Evolutionary conservation across 257 asterid genomes (phyloP).

Genomic region (Craterostigma plantagineum): DNA sequence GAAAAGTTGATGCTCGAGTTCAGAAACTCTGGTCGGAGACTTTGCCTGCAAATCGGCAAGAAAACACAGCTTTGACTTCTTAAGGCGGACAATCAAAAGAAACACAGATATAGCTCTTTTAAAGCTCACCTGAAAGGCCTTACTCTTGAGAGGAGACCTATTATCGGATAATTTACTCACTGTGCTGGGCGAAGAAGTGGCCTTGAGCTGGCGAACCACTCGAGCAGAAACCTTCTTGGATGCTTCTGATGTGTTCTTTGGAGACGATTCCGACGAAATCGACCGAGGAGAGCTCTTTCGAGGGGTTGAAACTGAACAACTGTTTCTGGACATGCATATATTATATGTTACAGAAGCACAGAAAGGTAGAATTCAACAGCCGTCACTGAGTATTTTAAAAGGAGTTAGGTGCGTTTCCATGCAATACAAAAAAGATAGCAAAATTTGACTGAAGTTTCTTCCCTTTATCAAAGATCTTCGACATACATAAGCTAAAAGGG

Average conservation of each 20-base stretch:
- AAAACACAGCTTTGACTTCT: not conserved
- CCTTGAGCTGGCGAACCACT: no score
- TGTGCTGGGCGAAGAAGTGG: slow-evolving; percentile 29
- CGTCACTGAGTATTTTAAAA: not conserved
- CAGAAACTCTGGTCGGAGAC: slow-evolving; percentile 34
- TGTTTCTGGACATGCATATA: not conserved
- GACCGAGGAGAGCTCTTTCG: not conserved
- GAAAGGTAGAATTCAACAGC: not conserved
- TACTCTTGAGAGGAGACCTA: slow-evolving; percentile 27
- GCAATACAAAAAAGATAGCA: not conserved
- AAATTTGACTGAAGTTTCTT: not conserved
- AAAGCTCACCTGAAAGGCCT: slow-evolving; percentile 26
- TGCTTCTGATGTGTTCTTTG: slow-evolving; percentile 10
- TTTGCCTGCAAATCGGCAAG: slow-evolving; percentile 28
- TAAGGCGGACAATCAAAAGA: no score
- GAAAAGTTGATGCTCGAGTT: slow-evolving; percentile 55
- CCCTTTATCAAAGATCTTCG: not conserved
- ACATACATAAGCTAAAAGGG: not conserved
- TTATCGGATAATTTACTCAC: slow-evolving; percentile 30
- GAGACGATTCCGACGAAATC: not conserved
- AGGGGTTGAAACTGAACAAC: not conserved
- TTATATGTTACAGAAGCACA: not conserved
- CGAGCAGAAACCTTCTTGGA: slow-evolving; percentile 26
- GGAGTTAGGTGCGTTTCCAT: not conserved
- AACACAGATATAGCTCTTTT: no score